Base-by-base conservation (phyloP, 805 yeast species). In the Torulaspora franciscae region DNA sequence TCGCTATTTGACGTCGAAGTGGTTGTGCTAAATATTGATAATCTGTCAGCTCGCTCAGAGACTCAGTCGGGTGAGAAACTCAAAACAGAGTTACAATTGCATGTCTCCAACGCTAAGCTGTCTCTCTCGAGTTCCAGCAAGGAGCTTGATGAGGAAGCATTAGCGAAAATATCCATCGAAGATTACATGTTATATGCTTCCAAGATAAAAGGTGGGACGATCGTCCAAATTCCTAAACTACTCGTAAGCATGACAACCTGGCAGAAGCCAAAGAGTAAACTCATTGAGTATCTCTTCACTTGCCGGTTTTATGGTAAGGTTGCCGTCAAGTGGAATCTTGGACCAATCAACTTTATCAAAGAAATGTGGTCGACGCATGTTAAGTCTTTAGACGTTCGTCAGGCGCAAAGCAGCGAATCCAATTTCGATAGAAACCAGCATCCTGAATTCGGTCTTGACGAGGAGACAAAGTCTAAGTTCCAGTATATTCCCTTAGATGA, bases 281-380 rank as follows among this genome's bases (percentile, higher is more conserved):
- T 71, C 3, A 76, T 93, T 34, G 83, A 84, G 54, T 88, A 82
- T 57, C 69, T 74, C 1, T 93, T 77, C 62, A 73, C 73, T 37
- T 80, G 93, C 40, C 71, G 80, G 2, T 88, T 93, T 68, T 95
- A 87, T 7, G 97, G 96, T 23, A 80, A 87, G 11, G 93, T 93
- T 32, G 95, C 88, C 48, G 81, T 93, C 1, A 76, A 87, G 39
- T 93, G 99, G 99, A 93, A 93, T 61, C 68, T 93, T 24, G 97
- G 98, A 0, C 83, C 95, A 0, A 81, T 93, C 14, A 86, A 85
- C 57, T 88, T 88, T 51, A 87, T 93, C 27, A 73, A 95, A 28
- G 96, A 88, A 57, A 89, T 93, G 95, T 85, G 90, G 82, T 76
- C 88, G 10, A 77, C 89, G 2, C 96, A 93, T 67, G 81, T 80